These are phyloP conservation scores for Lenzites betulinus DNA, from an alignment of 768 basidiomycete genomes.

Conservation along the genomic window DNA sequence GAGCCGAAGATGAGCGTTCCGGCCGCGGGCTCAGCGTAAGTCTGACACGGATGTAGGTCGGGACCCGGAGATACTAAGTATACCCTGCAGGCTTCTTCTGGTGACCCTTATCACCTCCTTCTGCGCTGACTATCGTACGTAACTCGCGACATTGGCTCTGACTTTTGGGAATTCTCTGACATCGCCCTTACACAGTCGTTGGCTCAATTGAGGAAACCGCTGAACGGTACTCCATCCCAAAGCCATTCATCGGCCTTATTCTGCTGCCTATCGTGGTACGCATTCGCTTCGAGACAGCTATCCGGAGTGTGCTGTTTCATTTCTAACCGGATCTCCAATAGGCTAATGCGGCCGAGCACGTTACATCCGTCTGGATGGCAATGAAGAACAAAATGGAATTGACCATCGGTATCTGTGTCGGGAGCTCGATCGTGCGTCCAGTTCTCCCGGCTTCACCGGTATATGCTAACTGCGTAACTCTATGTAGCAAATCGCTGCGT, in stretches of 20 bases:
- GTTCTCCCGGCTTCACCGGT: background rate
- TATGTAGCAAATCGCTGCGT: conserved; percentile 77
- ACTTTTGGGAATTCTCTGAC: background rate
- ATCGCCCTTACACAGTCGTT: conserved; percentile 56
- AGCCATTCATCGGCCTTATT: conserved; percentile 84
- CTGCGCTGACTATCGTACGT: conserved; percentile 84
- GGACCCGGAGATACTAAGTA: background rate
- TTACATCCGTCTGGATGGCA: conserved; percentile 87
- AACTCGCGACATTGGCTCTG: background rate
- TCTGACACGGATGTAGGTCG: conserved; percentile 1
- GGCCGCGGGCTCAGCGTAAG: conserved; percentile 59
- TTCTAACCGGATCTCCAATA: conserved; percentile 27
- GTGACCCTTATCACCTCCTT: conserved; percentile 85
- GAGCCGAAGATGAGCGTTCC: conserved; percentile 66
- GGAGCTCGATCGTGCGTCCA: conserved; percentile 72
- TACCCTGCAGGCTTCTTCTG: conserved; percentile 54
- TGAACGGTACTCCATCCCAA: conserved; percentile 75
- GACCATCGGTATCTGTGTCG: conserved; percentile 79
- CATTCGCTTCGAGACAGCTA: conserved; percentile 8
- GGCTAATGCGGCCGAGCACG: conserved; percentile 87
- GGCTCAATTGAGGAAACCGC: conserved; percentile 93
- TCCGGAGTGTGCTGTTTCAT: background rate
- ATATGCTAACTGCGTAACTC: background rate
- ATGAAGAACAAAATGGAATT: conserved; percentile 72
- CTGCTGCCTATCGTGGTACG: conserved; percentile 84